phyloP scores from a whole-genome alignment of 164 flowering plant genomes.

The Liquidambar formosana region DNA sequence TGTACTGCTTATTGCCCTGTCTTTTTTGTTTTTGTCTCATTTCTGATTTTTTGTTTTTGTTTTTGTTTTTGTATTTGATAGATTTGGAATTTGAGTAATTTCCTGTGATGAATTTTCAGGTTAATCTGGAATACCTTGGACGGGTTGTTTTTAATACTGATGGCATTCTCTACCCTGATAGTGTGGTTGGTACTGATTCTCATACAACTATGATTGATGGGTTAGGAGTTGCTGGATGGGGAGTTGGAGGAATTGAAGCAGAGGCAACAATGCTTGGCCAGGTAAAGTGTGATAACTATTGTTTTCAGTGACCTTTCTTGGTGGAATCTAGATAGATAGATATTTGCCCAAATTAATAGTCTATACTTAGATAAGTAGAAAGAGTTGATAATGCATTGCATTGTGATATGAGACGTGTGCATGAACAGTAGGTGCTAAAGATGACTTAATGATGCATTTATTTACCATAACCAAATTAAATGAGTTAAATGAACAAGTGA shows the following conservation, averaged over 20 bases:
- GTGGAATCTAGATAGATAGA: too few relatives aligned
- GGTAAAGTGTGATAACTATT: slow-evolving; percentile 33
- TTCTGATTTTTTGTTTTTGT: background rate
- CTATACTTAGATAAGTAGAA: too few relatives aligned
- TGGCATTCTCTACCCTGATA: slow-evolving; percentile 89
- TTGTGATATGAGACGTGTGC: too few relatives aligned
- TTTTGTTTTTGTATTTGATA: background rate
- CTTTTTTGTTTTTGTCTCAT: background rate
- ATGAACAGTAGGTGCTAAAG: too few relatives aligned
- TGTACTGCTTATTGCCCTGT: background rate
- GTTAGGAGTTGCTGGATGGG: slow-evolving; percentile 98
- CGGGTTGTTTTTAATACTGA: slow-evolving; percentile 83
- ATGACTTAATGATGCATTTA: too few relatives aligned
- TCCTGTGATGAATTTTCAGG: slow-evolving; percentile 48
- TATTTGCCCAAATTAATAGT: too few relatives aligned
- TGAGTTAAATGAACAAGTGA: too few relatives aligned
- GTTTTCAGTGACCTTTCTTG: background rate
- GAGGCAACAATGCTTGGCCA: slow-evolving; percentile 99
- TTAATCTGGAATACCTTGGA: slow-evolving; percentile 89
- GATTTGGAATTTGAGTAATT: background rate
- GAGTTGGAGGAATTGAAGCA: slow-evolving; percentile 98
- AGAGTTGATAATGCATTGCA: too few relatives aligned
- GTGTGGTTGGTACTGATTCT: slow-evolving; percentile 97
- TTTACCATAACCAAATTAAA: too few relatives aligned
- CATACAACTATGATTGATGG: slow-evolving; percentile 99